phyloP scores from a whole-genome alignment of 305 asterid genomes.

The Withania somnifera region DNA sequence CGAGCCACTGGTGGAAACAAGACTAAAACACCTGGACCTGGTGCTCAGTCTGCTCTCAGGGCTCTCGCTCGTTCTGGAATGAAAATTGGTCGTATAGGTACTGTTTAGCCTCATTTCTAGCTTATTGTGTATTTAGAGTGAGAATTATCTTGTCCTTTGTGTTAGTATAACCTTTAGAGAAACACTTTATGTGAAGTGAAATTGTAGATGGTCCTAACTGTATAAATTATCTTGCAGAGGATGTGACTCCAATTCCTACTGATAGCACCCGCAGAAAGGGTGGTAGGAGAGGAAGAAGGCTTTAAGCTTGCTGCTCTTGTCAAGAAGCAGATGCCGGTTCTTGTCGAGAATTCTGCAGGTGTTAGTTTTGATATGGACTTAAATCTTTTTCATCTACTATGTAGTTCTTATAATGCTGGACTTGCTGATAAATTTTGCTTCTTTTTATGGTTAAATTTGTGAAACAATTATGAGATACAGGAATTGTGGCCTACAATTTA shows the following conservation, averaged over 20 bases:
- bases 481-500: neutral
- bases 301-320: slow-evolving; percentile 6
- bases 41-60: slow-evolving; percentile 32
- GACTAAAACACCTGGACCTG: slow-evolving; percentile 33
- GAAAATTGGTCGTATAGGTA: slow-evolving; percentile 25
- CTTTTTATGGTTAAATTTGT: neutral
- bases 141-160: neutral
- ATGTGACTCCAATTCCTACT: slow-evolving; percentile 24
- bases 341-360: neutral
- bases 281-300: slow-evolving; percentile 27
- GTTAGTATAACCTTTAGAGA: neutral
- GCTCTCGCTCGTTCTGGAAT: slow-evolving; percentile 36
- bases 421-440: neutral
- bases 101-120: neutral
- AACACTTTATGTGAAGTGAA: neutral
- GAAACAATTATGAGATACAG: neutral
- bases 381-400: neutral
- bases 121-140: neutral
- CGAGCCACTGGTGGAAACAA: slow-evolving; percentile 33
- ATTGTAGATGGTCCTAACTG: neutral
- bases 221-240: slow-evolving; percentile 12
- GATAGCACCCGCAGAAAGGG: slow-evolving; percentile 28
- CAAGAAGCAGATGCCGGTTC: neutral
- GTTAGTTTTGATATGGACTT: neutral
- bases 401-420: neutral